Base-by-base conservation (phyloP, 768 basidiomycete species). In the Tylopilus plumbeoviolaceoides region DNA sequence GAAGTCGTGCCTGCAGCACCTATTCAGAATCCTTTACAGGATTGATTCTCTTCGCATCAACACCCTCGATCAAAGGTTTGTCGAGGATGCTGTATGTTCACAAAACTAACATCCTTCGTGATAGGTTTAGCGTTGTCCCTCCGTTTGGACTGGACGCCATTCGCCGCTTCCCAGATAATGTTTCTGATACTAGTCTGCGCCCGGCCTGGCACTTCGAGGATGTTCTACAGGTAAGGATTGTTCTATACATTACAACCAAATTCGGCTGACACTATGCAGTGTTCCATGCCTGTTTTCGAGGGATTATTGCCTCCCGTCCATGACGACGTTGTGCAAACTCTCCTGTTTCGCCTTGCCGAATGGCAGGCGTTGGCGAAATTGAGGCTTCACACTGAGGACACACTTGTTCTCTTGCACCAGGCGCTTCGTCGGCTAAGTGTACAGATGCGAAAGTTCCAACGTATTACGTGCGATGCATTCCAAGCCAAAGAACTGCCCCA, bases 241-340 rank as follows among this genome's bases (percentile, higher is more conserved):
- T 5, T 23, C 5, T 17, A 6, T 36, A 17, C 15, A n/a, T 36
- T 6, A 36, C 17, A 11, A 33, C 7, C 15, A 14, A 12, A 12
- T 33, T 12, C 15, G 17, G 15, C 4, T 17, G 14, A 8, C 1
- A 9, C 23, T 5, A 23, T 23, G 5, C 21, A 75, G 73, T 72
- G 72, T 46, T 59, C 70, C 0, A 62, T 75, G 3, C 74, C 75
- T 0, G 70, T 62, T 0, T 74, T 76, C 30, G 71, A 77, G 7
- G 73, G 69, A 4, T 63, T 78, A 0, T 57, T 76, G 1, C 64
- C 62, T 4, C 51, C 61, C 8, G 45, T 27, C 0, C 59, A 72
- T 18, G 55, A 73, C 1, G 14, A 21, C 0, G 44, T 58, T 2
- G 47, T 72, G 1, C 48, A 58, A 7, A 55, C 57, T 1, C 51